Conservation (phyloP, 1,284 basidiomycete species). For the Ganoderma meredithae region DNA sequence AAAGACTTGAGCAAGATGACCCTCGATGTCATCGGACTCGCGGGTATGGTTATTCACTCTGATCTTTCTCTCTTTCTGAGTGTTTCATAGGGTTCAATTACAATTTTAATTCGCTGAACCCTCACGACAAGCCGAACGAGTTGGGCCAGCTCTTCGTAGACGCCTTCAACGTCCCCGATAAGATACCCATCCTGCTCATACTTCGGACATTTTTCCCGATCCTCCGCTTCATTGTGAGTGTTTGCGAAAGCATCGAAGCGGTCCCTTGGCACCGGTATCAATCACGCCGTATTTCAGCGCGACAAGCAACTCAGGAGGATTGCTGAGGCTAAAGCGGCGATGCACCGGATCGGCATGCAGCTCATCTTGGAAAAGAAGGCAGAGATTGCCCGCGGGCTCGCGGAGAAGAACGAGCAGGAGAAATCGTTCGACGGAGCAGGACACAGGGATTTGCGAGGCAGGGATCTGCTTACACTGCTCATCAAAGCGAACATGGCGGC, state of each 20-base stretch:
- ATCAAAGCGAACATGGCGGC: constrained; percentile 58
- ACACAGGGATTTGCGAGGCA: constrained; percentile 55
- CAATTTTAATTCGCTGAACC: constrained; percentile 44
- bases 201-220: constrained; percentile 24
- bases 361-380: constrained; percentile 51
- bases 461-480: constrained; percentile 45
- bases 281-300: not conserved
- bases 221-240: constrained; percentile 29
- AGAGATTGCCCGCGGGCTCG: constrained; percentile 48
- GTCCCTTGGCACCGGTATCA: not conserved
- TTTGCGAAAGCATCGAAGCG: too few relatives aligned
- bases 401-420: constrained; percentile 25
- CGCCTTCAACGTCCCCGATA: constrained; percentile 21
- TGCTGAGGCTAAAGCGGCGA: constrained; percentile 39
- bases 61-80: not conserved
- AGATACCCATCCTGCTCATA: constrained; percentile 16
- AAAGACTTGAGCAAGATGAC: constrained; percentile 51
- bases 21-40: constrained; percentile 58
- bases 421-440: constrained; percentile 64
- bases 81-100: constrained; percentile 51
- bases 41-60: constrained; percentile 37
- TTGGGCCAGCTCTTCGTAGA: constrained; percentile 48
- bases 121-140: constrained; percentile 42
- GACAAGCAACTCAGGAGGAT: constrained; percentile 9
- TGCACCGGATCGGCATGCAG: constrained; percentile 45